These are phyloP conservation scores for Botryosphaeria dothidea DNA, from an alignment of 2,329 filamentous ascomycete species.

Conservation along the genomic window DNA sequence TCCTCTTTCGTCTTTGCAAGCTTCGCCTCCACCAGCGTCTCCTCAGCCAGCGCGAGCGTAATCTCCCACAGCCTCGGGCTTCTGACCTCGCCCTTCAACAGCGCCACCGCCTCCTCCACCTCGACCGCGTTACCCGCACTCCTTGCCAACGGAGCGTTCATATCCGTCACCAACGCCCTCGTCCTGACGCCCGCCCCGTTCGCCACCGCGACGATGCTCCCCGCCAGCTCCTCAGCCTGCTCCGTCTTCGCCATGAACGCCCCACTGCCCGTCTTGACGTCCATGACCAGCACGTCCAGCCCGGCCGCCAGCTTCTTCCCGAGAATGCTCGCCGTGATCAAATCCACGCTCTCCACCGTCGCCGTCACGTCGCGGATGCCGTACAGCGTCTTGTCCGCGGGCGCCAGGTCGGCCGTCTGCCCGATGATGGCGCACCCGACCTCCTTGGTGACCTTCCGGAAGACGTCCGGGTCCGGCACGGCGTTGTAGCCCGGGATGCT, in stretches of 20 bases:
- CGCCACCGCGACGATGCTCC: slow-evolving; percentile 14
- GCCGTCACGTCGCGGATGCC: slow-evolving; percentile 19
- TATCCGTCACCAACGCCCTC: slow-evolving; percentile 15
- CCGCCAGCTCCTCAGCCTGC: slow-evolving; percentile 8
- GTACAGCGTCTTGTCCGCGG: slow-evolving; percentile 20
- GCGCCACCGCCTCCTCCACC: slow-evolving; percentile 18
- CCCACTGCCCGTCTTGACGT: slow-evolving; percentile 19
- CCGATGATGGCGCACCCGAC: slow-evolving; percentile 19
- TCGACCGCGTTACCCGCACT: slow-evolving; percentile 18
- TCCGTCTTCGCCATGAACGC: slow-evolving; percentile 16
- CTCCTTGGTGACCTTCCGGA: background rate
- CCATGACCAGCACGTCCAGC: slow-evolving; percentile 19
- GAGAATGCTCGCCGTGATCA: slow-evolving; percentile 18
- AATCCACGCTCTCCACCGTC: slow-evolving; percentile 18
- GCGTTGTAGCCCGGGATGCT: slow-evolving; percentile 19
- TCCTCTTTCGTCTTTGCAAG: background rate
- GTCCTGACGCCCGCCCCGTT: slow-evolving; percentile 16
- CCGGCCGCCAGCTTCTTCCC: slow-evolving; percentile 19
- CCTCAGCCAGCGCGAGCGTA: slow-evolving; percentile 16
- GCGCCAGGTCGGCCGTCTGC: slow-evolving; percentile 17
- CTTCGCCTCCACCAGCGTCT: slow-evolving; percentile 13
- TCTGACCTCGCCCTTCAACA: slow-evolving; percentile 19
- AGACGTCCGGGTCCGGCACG: slow-evolving; percentile 8
- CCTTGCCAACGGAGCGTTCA: slow-evolving; percentile 14
- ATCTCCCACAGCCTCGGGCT: slow-evolving; percentile 14